A percentile compares a stretch with the other conserved stretches of the same genome.
Evolutionary conservation across 169 alveolate genomes (phyloP).

Genomic region (Cryptosporidium parvum): DNA sequence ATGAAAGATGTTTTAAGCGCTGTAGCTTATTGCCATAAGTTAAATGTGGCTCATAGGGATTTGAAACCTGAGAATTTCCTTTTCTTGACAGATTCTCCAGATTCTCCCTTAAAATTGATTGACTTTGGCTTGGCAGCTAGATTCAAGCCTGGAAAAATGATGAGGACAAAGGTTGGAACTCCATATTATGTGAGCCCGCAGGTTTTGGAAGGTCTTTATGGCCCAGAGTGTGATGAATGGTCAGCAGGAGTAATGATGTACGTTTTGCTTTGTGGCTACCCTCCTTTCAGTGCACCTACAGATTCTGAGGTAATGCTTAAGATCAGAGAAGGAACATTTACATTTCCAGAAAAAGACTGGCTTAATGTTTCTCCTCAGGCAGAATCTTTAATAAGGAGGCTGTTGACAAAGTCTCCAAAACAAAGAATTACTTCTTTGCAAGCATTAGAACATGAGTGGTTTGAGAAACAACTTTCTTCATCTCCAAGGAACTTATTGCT

Average conservation of each 20-base stretch:
- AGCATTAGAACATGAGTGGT: constrained; percentile 90
- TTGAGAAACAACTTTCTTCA: constrained; percentile 77
- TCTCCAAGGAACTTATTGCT: constrained; percentile 62
- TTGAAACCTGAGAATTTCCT: constrained; percentile 88
- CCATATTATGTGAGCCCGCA: constrained; percentile 91
- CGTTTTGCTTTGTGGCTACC: constrained; percentile 89
- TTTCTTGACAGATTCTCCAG: constrained; percentile 79
- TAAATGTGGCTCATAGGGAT: constrained; percentile 84
- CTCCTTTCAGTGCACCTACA: constrained; percentile 91
- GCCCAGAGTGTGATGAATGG: constrained; percentile 92
- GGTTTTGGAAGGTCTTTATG: constrained; percentile 82
- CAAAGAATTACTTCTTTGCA: constrained; percentile 88
- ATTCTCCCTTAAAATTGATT: constrained; percentile 87
- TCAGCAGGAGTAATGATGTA: constrained; percentile 90
- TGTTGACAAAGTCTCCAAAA: constrained; percentile 87
- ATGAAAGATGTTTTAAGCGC: constrained; percentile 82
- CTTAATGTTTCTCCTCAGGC: constrained; percentile 87
- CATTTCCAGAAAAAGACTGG: constrained; percentile 90
- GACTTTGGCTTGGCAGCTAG: constrained; percentile 91
- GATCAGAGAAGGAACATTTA: constrained; percentile 85
- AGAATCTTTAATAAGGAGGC: constrained; percentile 87
- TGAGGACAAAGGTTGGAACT: constrained; percentile 89
- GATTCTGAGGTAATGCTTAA: constrained; percentile 86
- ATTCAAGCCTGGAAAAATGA: constrained; percentile 80
- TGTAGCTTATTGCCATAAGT: constrained; percentile 69